Evolutionary conservation across 257 asterid genomes (phyloP), one percentile per base, ranked within the genome.

Genomic region (Petunia axillaris): DNA sequence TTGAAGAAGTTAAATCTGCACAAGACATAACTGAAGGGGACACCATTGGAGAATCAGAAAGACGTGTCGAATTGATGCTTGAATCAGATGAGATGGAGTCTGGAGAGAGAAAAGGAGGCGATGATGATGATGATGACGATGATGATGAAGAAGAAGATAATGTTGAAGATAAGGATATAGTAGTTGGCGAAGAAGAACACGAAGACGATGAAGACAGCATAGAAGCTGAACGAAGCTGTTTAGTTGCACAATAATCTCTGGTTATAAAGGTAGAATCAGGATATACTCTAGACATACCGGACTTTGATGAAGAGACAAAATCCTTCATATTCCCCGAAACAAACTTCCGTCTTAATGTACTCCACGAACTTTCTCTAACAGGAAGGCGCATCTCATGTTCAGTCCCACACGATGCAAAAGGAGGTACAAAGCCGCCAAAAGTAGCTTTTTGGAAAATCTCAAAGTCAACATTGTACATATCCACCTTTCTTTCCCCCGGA

Each of bases 61-160:
- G 79, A 80, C 68, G 78, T 73, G 84, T 75, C 48, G 88, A 85
- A 80, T 75, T 83, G 70, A 74, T 63, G 84, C 91, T 83, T 15
- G 87, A 81, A 66, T 86, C 90, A 38, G 90, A 87, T 48, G 85
- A 86, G 39, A 88, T 71, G 48, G 91, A 88, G 78, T 88, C 89
- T 2, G 87, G 91, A 55, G 91, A 86, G 68, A 83, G 83, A 87
- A 85, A 85, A 71, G 87, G 83, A 77, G 89, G 86, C 73, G 91
- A 85, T 25, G 89, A 84, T 68, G 85, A 70, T 8, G 86, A 85
- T 36, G 87, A 80, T 39, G 76, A 80, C 2, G 82, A 80, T 6
- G 81, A 77, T 2, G 83, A 82, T 2, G 86, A 77, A 25, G 84
- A 77, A 1, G 75, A 63, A 25, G 60, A 50, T 44, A 78, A 79